Evolutionary conservation across 768 basidiomycete genomes (phyloP).

Genomic region (Tylopilus plumbeoviolaceoides): DNA sequence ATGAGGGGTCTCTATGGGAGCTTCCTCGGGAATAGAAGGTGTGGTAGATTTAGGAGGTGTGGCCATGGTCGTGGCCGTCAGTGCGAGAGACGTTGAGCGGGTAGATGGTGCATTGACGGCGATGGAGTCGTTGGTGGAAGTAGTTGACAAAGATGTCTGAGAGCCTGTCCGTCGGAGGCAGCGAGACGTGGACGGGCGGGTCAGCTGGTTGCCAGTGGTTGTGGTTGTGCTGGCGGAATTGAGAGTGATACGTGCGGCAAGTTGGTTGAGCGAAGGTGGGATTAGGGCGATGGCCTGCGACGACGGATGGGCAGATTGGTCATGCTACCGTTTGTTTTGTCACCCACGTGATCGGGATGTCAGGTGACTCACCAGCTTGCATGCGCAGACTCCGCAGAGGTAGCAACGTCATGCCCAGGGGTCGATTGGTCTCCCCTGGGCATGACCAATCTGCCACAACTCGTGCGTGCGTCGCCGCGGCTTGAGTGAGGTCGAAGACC

Average conservation of each 20-base stretch:
- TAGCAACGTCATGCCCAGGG: too few relatives aligned
- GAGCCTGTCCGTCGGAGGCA: constrained; percentile 68
- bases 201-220: constrained; percentile 21
- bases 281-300: too few relatives aligned
- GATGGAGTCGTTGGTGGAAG: constrained; percentile 52
- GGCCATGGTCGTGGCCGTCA: constrained; percentile 44
- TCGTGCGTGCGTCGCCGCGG: too few relatives aligned
- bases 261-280: constrained; percentile 74
- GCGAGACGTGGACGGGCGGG: constrained; percentile 64
- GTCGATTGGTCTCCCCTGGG: too few relatives aligned
- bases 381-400: too few relatives aligned
- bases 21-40: constrained; percentile 35
- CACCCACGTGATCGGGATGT: too few relatives aligned
- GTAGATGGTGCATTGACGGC: constrained; percentile 66
- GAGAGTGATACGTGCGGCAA: constrained; percentile 70
- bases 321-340: too few relatives aligned
- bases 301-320: too few relatives aligned
- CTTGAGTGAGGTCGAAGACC: too few relatives aligned
- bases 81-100: constrained; percentile 60
- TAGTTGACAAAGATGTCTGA: constrained; percentile 49
- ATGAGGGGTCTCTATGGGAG: constrained; percentile 46
- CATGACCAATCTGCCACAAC: too few relatives aligned
- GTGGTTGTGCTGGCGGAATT: constrained; percentile 26
- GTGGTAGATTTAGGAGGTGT: constrained; percentile 40
- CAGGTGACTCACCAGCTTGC: too few relatives aligned